Percentiles rank a stretch among this genome's conserved stretches.
These are phyloP conservation scores for Cercophora sp. DNA, from an alignment of 495 filamentous ascomycete species.

Conservation along the genomic window DNA sequence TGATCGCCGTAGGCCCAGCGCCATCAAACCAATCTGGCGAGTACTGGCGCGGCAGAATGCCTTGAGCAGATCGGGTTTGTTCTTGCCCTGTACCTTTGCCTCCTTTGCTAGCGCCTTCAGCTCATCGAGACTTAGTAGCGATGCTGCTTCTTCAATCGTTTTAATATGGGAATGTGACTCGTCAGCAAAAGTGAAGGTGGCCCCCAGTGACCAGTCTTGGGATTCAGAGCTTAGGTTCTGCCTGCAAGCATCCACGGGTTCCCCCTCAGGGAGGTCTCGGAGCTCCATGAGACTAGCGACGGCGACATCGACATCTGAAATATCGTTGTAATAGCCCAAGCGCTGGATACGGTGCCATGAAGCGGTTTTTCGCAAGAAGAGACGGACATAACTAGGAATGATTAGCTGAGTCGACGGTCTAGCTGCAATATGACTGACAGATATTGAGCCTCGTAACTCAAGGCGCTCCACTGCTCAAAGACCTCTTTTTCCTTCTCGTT, in stretches of 20 bases:
- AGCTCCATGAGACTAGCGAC: slow-evolving; percentile 51
- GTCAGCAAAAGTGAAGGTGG: slow-evolving; percentile 74
- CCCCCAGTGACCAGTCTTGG: slow-evolving; percentile 45
- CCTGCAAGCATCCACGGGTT: background rate
- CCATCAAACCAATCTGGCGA: slow-evolving; percentile 67
- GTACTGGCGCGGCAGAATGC: slow-evolving; percentile 68
- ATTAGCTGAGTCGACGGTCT: slow-evolving; percentile 2
- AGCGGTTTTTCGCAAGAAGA: slow-evolving; percentile 93
- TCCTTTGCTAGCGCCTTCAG: slow-evolving; percentile 82
- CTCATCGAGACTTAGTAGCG: slow-evolving; percentile 78
- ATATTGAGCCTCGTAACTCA: slow-evolving; percentile 88
- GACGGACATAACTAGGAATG: slow-evolving; percentile 67
- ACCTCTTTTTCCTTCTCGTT: slow-evolving; percentile 72
- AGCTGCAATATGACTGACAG: slow-evolving; percentile 52
- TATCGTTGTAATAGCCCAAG: slow-evolving; percentile 76
- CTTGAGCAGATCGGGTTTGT: slow-evolving; percentile 73
- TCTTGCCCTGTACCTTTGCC: slow-evolving; percentile 82
- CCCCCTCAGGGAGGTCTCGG: slow-evolving; percentile 9
- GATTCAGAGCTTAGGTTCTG: slow-evolving; percentile 9
- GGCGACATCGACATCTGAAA: slow-evolving; percentile 65
- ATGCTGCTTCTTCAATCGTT: slow-evolving; percentile 80
- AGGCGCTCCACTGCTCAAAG: slow-evolving; percentile 67
- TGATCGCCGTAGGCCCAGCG: slow-evolving; percentile 50
- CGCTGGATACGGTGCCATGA: slow-evolving; percentile 83
- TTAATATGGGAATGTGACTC: slow-evolving; percentile 65